Percentiles rank a stretch among this genome's conserved stretches.
Evolutionary conservation across 805 yeast species (phyloP).

Genomic region (Pichia phayaonensis): DNA sequence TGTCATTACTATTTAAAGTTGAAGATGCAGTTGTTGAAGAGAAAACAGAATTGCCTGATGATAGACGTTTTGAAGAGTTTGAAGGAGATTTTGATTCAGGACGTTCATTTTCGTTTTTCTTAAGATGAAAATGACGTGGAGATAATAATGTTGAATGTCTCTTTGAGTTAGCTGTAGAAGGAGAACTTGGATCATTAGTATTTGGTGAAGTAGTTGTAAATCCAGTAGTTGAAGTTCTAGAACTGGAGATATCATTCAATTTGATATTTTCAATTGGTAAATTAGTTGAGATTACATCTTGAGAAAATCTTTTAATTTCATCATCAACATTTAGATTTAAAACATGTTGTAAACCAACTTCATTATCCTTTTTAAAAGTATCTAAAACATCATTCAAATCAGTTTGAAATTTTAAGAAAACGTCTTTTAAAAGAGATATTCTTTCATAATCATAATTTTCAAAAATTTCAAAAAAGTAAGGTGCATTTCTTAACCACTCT

Average conservation of each 20-base stretch:
- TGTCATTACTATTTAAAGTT: background rate
- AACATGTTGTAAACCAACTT: slow-evolving; percentile 56
- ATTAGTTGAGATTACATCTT: slow-evolving; percentile 24
- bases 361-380: slow-evolving; percentile 42
- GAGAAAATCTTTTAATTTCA: slow-evolving; percentile 52
- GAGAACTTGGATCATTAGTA: slow-evolving; percentile 10
- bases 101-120: slow-evolving; percentile 6
- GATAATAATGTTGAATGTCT: slow-evolving; percentile 8
- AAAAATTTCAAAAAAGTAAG: slow-evolving; percentile 65
- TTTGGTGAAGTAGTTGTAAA: slow-evolving; percentile 4
- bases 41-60: slow-evolving; percentile 10
- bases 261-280: slow-evolving; percentile 23
- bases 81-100: background rate
- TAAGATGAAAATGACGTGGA: slow-evolving; percentile 10
- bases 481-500: slow-evolving; percentile 74
- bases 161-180: slow-evolving; percentile 9
- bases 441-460: slow-evolving; percentile 64
- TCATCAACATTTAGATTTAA: slow-evolving; percentile 55
- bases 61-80: slow-evolving; percentile 7
- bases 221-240: slow-evolving; percentile 16
- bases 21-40: slow-evolving; percentile 8
- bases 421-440: slow-evolving; percentile 53
- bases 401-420: slow-evolving; percentile 59
- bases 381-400: slow-evolving; percentile 47
- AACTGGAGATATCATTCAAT: slow-evolving; percentile 6